phyloP scores from a whole-genome alignment of 2,329 filamentous ascomycete genomes.

The Cercospora berteroae region DNA sequence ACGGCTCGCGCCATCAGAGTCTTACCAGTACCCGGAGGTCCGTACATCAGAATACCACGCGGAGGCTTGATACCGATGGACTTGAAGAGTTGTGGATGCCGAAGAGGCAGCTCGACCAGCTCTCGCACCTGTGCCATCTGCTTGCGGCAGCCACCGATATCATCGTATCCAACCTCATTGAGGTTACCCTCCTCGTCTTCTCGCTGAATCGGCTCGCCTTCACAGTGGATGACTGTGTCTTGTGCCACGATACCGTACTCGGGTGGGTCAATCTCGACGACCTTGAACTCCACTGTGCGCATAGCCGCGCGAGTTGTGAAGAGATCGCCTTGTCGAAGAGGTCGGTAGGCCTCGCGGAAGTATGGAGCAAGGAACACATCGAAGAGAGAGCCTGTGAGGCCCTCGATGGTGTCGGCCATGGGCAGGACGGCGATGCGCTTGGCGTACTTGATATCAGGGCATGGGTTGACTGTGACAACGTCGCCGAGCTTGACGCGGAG shows the following conservation, averaged over 20 bases:
- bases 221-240: slow-evolving; percentile 98
- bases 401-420: slow-evolving; percentile 97
- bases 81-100: slow-evolving; percentile 99
- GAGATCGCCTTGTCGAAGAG: slow-evolving; percentile 92
- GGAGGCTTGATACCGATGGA: slow-evolving; percentile 99
- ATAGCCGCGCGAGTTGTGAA: slow-evolving; percentile 98
- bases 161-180: slow-evolving; percentile 98
- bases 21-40: slow-evolving; percentile 98
- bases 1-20: slow-evolving; percentile 98
- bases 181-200: slow-evolving; percentile 99
- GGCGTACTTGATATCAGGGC: slow-evolving; percentile 99
- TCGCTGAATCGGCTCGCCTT: slow-evolving; percentile 93
- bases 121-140: slow-evolving; percentile 99
- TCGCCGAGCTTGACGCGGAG: slow-evolving; percentile 98
- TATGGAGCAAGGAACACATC: slow-evolving; percentile 99
- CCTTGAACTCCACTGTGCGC: slow-evolving; percentile 99
- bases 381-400: slow-evolving; percentile 94
- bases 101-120: slow-evolving; percentile 92
- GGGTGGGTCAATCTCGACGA: slow-evolving; percentile 95
- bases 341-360: slow-evolving; percentile 98
- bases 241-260: slow-evolving; percentile 99
- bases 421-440: slow-evolving; percentile 98
- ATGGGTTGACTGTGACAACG: slow-evolving; percentile 93
- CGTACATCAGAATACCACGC: slow-evolving; percentile 89
- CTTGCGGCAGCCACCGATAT: slow-evolving; percentile 98